These are phyloP conservation scores for Bruguiera gymnorhiza DNA, from an alignment of 345 rosid species.

Conservation along the genomic window DNA sequence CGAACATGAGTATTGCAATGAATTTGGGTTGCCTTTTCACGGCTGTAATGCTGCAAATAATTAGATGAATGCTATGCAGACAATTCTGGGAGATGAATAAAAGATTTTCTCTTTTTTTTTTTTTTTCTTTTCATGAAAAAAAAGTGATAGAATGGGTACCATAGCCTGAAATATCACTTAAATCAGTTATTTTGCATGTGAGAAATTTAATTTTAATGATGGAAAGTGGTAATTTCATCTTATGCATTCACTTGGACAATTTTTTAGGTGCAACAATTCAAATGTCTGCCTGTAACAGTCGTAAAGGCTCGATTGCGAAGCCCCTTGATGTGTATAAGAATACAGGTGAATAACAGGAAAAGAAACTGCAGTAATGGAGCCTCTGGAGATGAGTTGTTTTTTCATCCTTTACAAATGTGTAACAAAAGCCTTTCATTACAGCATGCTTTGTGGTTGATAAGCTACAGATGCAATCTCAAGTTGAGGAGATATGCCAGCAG, in stretches of 20 bases:
- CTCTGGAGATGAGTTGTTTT: slow-evolving; percentile 6
- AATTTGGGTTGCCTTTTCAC: too few relatives aligned
- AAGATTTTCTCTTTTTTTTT: too few relatives aligned
- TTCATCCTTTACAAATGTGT: slow-evolving; percentile 5
- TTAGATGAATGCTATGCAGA: too few relatives aligned
- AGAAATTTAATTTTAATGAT: too few relatives aligned
- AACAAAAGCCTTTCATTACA: slow-evolving; percentile 16
- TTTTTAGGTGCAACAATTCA: slow-evolving; percentile 8
- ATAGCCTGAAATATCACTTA: too few relatives aligned
- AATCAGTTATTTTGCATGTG: too few relatives aligned
- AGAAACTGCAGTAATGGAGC: slow-evolving; percentile 22
- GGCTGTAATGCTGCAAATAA: too few relatives aligned
- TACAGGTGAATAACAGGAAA: slow-evolving; percentile 7
- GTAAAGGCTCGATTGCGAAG: slow-evolving; percentile 31
- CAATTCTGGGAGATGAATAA: too few relatives aligned
- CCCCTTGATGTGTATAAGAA: slow-evolving; percentile 7
- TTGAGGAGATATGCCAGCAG: slow-evolving; percentile 21
- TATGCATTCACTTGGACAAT: background rate
- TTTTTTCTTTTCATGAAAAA: too few relatives aligned
- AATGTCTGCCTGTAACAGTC: slow-evolving; percentile 21
- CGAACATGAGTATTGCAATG: too few relatives aligned
- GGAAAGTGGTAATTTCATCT: background rate
- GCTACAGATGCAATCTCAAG: slow-evolving; percentile 22
- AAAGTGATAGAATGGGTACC: too few relatives aligned
- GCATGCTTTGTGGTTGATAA: slow-evolving; percentile 20